phyloP scores from a whole-genome alignment of 306 rosid species.

The Cucumis hystrix region DNA sequence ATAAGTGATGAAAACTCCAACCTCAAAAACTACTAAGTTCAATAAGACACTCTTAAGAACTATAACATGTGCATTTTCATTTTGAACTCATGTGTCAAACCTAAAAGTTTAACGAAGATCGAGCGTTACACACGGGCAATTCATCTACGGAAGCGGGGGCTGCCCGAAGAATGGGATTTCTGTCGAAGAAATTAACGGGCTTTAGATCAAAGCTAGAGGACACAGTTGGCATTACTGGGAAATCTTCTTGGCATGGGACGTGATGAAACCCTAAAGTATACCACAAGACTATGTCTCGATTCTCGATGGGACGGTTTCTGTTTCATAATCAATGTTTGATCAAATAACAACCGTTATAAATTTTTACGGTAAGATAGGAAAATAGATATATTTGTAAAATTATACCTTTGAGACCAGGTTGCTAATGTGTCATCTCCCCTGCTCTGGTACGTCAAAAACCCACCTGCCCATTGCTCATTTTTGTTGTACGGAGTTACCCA shows the following conservation, averaged over 20 bases:
- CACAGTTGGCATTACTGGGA: conserved; percentile 78
- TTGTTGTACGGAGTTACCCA: conserved; percentile 83
- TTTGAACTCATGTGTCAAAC: too few species aligned
- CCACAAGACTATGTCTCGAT: conserved; percentile 77
- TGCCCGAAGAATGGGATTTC: conserved; percentile 62
- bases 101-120: too few species aligned
- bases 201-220: conserved; percentile 74
- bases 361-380: background rate
- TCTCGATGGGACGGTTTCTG: conserved; percentile 77
- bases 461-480: conserved; percentile 79
- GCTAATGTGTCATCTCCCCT: conserved; percentile 67
- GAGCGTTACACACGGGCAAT: conserved; percentile 25
- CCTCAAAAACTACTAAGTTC: too few species aligned
- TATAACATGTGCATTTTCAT: too few species aligned
- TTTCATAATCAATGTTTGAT: background rate
- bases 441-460: conserved; percentile 59
- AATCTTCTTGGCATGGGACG: conserved; percentile 89
- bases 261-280: conserved; percentile 89
- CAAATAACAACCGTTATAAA: background rate
- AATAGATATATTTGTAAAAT: background rate
- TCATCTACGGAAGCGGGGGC: conserved; percentile 46
- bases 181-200: conserved; percentile 84
- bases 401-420: conserved; percentile 67
- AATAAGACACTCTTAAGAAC: too few species aligned
- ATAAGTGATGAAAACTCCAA: too few species aligned